phyloP scores from a whole-genome alignment of 148 eudicot genomes.

The Camellia lanceoleosa region DNA sequence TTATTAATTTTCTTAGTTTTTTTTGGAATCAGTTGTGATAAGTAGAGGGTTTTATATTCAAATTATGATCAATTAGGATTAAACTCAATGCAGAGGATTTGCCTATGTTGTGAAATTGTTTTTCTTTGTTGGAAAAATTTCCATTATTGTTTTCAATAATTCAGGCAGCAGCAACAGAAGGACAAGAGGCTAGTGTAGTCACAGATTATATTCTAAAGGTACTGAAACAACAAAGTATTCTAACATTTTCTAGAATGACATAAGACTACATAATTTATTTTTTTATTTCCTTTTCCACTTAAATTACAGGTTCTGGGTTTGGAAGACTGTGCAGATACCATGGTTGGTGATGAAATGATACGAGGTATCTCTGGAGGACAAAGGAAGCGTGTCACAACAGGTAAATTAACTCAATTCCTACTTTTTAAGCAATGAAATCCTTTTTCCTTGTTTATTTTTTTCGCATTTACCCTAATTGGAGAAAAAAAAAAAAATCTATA shows the following conservation, averaged over 20 bases:
- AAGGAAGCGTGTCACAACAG: conserved; percentile 75
- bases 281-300: background rate
- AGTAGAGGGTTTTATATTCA: background rate
- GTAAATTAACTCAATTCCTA: conserved; percentile 24
- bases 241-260: too few species aligned
- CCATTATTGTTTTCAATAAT: background rate
- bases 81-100: background rate
- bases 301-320: conserved; percentile 56
- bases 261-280: background rate
- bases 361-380: conserved; percentile 86
- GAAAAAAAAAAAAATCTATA: background rate
- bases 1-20: background rate
- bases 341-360: conserved; percentile 72
- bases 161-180: conserved; percentile 61
- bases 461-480: background rate
- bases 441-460: background rate
- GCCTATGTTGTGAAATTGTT: background rate
- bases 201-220: conserved; percentile 78
- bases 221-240: background rate
- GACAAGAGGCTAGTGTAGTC: conserved; percentile 53
- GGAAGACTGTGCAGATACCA: conserved; percentile 70
- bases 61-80: background rate
- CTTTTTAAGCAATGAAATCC: background rate
- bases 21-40: background rate
- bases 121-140: background rate